A percentile compares a stretch with the other conserved stretches of the same genome.
Evolutionary conservation across 164 flowering plant species (phyloP).

Genomic region (Sextonia rubra): DNA sequence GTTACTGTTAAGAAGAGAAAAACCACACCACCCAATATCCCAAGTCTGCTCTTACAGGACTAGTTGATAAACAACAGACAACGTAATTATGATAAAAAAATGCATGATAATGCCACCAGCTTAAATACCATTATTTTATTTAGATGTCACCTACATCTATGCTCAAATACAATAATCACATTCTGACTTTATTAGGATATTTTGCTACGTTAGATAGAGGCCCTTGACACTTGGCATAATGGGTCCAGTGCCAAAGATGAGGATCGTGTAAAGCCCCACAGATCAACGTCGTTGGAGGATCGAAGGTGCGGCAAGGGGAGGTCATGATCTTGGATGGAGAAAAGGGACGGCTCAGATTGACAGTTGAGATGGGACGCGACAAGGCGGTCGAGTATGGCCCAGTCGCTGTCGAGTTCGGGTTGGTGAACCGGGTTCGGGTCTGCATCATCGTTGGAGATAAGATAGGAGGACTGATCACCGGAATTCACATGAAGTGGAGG

Average conservation of each 20-base stretch:
- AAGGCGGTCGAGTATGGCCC: conserved; percentile 56
- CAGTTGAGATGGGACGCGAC: conserved; percentile 65
- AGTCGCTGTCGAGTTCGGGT: conserved; percentile 27
- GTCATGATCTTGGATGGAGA: conserved; percentile 33
- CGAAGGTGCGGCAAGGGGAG: conserved; percentile 22
- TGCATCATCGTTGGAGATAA: not conserved
- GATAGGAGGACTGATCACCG: not conserved
- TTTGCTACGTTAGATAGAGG: not conserved
- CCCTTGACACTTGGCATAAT: conserved; percentile 10
- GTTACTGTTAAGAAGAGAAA: not conserved
- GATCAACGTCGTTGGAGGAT: conserved; percentile 32
- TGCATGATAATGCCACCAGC: conserved; percentile 37
- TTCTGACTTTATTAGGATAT: not conserved
- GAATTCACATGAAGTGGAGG: not conserved
- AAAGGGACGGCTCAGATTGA: conserved; percentile 25
- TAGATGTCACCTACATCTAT: not conserved
- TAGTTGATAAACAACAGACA: conserved; percentile 24
- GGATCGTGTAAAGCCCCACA: conserved; percentile 53
- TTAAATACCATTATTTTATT: conserved; percentile 3
- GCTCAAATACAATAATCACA: not conserved
- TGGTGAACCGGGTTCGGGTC: not conserved
- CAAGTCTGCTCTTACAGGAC: not conserved
- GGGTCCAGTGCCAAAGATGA: conserved; percentile 52
- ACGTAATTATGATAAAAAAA: conserved; percentile 23
- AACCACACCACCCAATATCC: conserved; percentile 9